Base-by-base conservation (phyloP, 2,329 filamentous ascomycete genomes). In the Bimuria novae-zelandiae region DNA sequence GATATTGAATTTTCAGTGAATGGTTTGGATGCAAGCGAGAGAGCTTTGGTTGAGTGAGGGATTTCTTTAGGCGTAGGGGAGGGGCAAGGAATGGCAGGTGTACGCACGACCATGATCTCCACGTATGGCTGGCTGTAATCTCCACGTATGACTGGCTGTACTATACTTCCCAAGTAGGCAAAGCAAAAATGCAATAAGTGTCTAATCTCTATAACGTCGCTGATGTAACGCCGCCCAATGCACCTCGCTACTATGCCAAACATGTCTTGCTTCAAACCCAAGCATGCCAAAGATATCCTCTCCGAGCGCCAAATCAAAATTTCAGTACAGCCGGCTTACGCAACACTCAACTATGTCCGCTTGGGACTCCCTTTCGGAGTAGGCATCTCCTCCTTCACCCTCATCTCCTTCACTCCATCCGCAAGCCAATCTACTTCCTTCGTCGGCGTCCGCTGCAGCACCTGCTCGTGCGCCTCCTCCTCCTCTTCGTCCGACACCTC, bases 311-410 rank as follows among this genome's bases (percentile, higher is more conserved):
- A 16, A 4, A 4, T 8, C 10, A 36, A 36, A n/a, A 4, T 7
- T 4, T 36, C 4, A 17, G 5, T 36, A 7, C 7, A 17, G n/a
- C n/a, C n/a, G n/a, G 30, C 7, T 16, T 36, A n/a, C 16, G 7
- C 33, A 17, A 17, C n/a, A 8, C 7, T 8, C 10, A 36, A 4
- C 7, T 8, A 36, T 17, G 4, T 16, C 14, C 33, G 33, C 33
- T n/a, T 36, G 8, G 59, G 55, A 29, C 57, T 60, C 5, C 35
- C 53, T 39, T 54, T 52, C 3, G 66, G 64, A 25, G 67, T 67
- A 0, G 65, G 60, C 14, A 56, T 61, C 10, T 55, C 17, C 12
- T 70, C 67, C 16, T 43, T 52, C 1, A 68, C 16, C 12, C 63
- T 46, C 35, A 70, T 43, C 7, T 40, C 35, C 17, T 39, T 54